Conservation (phyloP, 2,329 filamentous ascomycete species). For the Beauveria bassiana region DNA sequence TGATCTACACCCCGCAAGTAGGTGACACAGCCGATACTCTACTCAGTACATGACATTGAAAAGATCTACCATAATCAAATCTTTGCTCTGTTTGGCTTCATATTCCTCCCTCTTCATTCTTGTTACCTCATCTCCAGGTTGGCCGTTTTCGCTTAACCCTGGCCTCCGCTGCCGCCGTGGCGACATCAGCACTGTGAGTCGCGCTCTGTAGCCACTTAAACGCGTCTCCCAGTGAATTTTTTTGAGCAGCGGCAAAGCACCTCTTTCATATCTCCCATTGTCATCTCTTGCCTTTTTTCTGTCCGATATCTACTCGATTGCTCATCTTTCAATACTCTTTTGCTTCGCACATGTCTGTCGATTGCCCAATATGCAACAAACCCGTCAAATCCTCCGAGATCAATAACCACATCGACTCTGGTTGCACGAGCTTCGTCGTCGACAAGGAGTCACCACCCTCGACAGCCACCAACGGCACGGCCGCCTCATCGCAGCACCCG, state of each 20-base stretch:
- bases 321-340: neutral
- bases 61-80: too few species aligned
- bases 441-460: conserved; percentile 33
- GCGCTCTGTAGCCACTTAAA: conserved; percentile 3
- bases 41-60: too few species aligned
- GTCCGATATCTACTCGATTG: neutral
- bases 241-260: neutral
- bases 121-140: too few species aligned
- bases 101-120: too few species aligned
- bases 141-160: too few species aligned
- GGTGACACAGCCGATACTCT: too few species aligned
- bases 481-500: conserved; percentile 16
- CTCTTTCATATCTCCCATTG: neutral
- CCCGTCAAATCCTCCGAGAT: conserved; percentile 66
- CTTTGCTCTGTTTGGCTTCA: too few species aligned
- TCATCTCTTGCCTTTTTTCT: neutral
- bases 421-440: conserved; percentile 61
- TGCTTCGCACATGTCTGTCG: conserved; percentile 41
- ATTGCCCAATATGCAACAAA: conserved; percentile 76
- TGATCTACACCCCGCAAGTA: too few species aligned
- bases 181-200: neutral
- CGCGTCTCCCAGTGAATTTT: conserved; percentile 3
- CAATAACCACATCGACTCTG: conserved; percentile 85
- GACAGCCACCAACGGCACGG: conserved; percentile 19
- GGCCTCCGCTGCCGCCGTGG: neutral